Evolutionary conservation across 2,329 filamentous ascomycete species (phyloP).

Genomic region (Aspergillus uvarum): DNA sequence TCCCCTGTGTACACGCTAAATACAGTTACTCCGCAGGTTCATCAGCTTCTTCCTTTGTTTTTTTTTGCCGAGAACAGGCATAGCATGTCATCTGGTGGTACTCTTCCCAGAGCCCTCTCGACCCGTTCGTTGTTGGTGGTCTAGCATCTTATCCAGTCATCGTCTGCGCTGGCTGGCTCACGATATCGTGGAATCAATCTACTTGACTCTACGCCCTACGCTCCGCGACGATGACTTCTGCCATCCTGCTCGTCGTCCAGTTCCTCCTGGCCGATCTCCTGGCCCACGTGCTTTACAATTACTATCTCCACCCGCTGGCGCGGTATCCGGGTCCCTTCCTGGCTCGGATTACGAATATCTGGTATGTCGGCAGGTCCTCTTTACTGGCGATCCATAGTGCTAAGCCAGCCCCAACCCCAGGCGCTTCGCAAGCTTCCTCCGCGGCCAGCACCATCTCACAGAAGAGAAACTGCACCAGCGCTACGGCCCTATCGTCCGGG

Average conservation of each 20-base stretch:
- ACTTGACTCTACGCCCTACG: neutral
- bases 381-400: too few relatives aligned
- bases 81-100: too few relatives aligned
- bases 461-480: slow-evolving; percentile 18
- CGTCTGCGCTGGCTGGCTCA: neutral
- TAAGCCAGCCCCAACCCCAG: neutral
- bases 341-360: slow-evolving; percentile 36
- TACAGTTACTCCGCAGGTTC: too few relatives aligned
- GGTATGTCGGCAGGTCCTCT: neutral
- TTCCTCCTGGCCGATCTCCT: neutral
- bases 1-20: too few relatives aligned
- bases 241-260: neutral
- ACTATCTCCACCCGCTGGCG: slow-evolving; percentile 56
- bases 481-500: slow-evolving; percentile 19
- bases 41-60: too few relatives aligned
- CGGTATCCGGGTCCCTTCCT: slow-evolving; percentile 65
- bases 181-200: neutral
- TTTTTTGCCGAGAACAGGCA: too few relatives aligned
- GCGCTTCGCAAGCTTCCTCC: slow-evolving; percentile 15
- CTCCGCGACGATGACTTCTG: neutral
- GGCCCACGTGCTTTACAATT: slow-evolving; percentile 14
- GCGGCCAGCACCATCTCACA: slow-evolving; percentile 14
- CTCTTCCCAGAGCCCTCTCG: too few relatives aligned
- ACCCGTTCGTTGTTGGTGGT: too few relatives aligned
- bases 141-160: too few relatives aligned